phyloP scores from a whole-genome alignment of 805 yeast genomes.

The Nakazawaea sp. region DNA sequence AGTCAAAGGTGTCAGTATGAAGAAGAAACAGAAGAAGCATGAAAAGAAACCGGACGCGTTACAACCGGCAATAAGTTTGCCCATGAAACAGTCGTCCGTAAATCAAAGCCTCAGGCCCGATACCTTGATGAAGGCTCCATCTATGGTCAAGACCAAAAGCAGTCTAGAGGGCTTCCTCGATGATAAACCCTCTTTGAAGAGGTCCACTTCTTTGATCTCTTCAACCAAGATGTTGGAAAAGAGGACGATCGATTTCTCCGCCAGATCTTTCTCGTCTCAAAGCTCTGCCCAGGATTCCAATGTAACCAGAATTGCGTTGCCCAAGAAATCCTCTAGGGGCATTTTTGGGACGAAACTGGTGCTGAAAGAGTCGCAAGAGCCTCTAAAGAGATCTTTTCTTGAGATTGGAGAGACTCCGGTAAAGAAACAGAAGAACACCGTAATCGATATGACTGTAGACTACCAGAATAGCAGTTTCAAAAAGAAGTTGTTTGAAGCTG shows the following conservation, averaged over 20 bases:
- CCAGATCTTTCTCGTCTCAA: background rate
- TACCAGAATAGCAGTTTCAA: background rate
- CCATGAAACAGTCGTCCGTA: background rate
- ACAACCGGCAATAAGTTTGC: slow-evolving; percentile 1
- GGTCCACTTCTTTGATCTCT: slow-evolving; percentile 3
- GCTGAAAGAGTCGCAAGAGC: background rate
- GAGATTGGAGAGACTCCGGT: slow-evolving; percentile 11
- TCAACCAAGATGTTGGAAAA: slow-evolving; percentile 10
- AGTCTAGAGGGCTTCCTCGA: slow-evolving; percentile 6
- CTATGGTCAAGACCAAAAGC: slow-evolving; percentile 1
- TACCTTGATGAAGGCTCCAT: too few species aligned
- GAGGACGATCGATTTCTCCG: slow-evolving; percentile 10
- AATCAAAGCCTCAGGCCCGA: too few species aligned
- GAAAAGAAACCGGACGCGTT: background rate
- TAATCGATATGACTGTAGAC: background rate
- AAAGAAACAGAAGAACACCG: slow-evolving; percentile 4
- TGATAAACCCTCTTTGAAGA: slow-evolving; percentile 6
- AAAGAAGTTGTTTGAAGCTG: slow-evolving; percentile 5
- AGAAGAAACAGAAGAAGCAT: background rate
- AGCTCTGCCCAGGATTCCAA: background rate
- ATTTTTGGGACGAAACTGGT: slow-evolving; percentile 6
- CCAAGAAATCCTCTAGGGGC: slow-evolving; percentile 1
- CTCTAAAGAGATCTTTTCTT: background rate
- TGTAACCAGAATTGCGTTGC: background rate
- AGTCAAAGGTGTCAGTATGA: slow-evolving; percentile 11